Base-by-base conservation (phyloP, 306 rosid genomes). In the Dicorynia guianensis region DNA sequence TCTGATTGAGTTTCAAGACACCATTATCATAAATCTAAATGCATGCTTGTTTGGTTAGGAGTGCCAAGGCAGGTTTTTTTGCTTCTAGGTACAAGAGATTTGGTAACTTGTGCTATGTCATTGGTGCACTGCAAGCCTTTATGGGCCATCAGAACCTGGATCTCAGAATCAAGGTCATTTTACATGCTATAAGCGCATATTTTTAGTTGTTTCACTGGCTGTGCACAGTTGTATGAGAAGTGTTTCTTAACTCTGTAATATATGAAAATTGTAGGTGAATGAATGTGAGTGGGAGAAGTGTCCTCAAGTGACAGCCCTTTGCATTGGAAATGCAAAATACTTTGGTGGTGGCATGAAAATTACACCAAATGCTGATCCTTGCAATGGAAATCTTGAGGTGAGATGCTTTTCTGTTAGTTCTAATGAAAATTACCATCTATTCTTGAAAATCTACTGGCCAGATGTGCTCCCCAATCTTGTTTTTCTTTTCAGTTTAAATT, bases 331-430 rank as follows among this genome's bases (percentile, higher is more conserved):
- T 84, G 98, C 88, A 63, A 95, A 92, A 79, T 95, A 90, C 74
- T 95, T 95, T 18, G 98, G 98, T 11, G 98, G 97, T 48, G 98
- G 98, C 78, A 95, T 95, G 98, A 95, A 90, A 85, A 92, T 95
- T 46, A 76, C 94, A 19, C 98, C 98, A 55, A 90, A 89, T 66
- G 93, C 93, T 8, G 84, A 86, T 71, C 98, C 98, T 60, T 63
- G 38, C 74, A 90, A 62, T 11, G 93, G 96, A 70, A 81, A 67
- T 63, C 79, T 95, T 59, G 96, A 92, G 97, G 98, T 95, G 67
- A 71, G 72, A 46, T 49, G 30, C 65, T 62, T 48, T 75, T 46
- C 53, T 76, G 56, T 44, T n/a, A 54, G 40, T 18, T 61, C 48
- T 11, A 43, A 63, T 71, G 50, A 53, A 66, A 39, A 50, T 53